Evolutionary conservation across 768 basidiomycete species (phyloP).

Genomic region (Naganishia friedmannii): DNA sequence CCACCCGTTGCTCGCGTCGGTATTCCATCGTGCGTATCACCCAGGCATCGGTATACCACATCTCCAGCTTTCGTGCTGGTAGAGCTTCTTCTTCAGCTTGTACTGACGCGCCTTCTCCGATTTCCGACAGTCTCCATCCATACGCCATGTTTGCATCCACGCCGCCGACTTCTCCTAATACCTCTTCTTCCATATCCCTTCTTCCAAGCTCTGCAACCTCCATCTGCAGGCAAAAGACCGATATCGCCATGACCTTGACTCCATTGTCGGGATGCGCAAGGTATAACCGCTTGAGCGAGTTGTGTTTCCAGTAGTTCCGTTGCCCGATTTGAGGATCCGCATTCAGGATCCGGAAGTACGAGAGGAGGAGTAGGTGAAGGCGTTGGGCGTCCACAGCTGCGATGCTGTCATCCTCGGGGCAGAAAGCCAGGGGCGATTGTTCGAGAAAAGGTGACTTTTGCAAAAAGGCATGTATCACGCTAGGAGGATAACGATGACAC

Average conservation of each 20-base stretch:
- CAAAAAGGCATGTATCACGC: slow-evolving; percentile 37
- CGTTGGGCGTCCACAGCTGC: slow-evolving; percentile 53
- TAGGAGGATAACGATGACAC: slow-evolving; percentile 14
- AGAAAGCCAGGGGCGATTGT: slow-evolving; percentile 26
- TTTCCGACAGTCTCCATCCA: slow-evolving; percentile 19
- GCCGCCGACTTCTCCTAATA: slow-evolving; percentile 57
- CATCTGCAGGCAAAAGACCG: slow-evolving; percentile 71
- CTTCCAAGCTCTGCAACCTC: slow-evolving; percentile 76
- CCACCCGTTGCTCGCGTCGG: slow-evolving; percentile 10
- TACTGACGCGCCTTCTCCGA: not conserved
- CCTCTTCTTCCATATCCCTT: slow-evolving; percentile 61
- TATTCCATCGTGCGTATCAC: slow-evolving; percentile 23
- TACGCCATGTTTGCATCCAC: slow-evolving; percentile 27
- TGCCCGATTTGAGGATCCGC: slow-evolving; percentile 68
- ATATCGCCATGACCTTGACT: slow-evolving; percentile 67
- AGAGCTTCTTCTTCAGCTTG: not conserved
- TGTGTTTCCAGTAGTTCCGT: slow-evolving; percentile 62
- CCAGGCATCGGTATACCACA: slow-evolving; percentile 23
- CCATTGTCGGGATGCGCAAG: slow-evolving; percentile 64
- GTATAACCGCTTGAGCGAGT: slow-evolving; percentile 56
- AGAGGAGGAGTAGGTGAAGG: slow-evolving; percentile 70
- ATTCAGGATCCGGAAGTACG: slow-evolving; percentile 75
- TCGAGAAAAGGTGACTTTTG: slow-evolving; percentile 31
- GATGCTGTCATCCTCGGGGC: slow-evolving; percentile 57
- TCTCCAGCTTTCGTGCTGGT: not conserved